Percentiles rank a stretch among this genome's conserved stretches.
Conservation (phyloP, 495 filamentous ascomycete genomes). For the Pseudevernia furfuracea region DNA sequence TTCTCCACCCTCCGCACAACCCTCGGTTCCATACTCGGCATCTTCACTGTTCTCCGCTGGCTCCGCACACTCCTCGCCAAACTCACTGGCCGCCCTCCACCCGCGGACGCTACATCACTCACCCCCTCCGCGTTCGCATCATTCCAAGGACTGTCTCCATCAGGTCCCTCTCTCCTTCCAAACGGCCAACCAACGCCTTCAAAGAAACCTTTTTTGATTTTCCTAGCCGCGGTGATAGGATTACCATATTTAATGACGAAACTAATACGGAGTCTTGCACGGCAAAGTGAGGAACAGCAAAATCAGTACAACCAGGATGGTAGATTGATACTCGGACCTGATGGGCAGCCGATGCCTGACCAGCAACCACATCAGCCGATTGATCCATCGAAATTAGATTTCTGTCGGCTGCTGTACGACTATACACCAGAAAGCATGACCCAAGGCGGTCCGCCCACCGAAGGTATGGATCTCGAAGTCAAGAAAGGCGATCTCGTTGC, state of each 20-base stretch:
- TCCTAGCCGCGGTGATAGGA: constrained; percentile 87
- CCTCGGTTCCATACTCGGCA: constrained; percentile 88
- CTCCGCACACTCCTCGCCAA: constrained; percentile 83
- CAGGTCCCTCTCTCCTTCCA: constrained; percentile 37
- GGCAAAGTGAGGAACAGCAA: constrained; percentile 65
- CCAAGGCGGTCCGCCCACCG: constrained; percentile 31
- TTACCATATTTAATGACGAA: constrained; percentile 94
- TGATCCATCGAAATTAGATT: constrained; percentile 85
- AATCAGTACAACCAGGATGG: constrained; percentile 54
- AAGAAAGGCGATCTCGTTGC: constrained; percentile 95
- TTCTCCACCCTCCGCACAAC: constrained; percentile 88
- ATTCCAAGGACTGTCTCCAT: constrained; percentile 58
- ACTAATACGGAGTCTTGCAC: constrained; percentile 75
- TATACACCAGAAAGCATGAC: constrained; percentile 66
- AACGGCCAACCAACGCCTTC: constrained; percentile 65
- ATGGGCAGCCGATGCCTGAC: constrained; percentile 37
- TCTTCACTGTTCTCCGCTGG: constrained; percentile 94
- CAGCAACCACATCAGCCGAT: constrained; percentile 38
- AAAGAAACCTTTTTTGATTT: constrained; percentile 92
- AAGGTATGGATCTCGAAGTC: constrained; percentile 80
- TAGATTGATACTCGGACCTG: constrained; percentile 43
- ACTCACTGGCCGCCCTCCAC: constrained; percentile 85
- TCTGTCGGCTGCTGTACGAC: constrained; percentile 90
- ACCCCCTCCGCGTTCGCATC: constrained; percentile 84
- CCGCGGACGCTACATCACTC: constrained; percentile 75